Evolutionary conservation across 164 flowering plant genomes (phyloP), one percentile per base, ranked within the genome.

Genomic region (Paratinospora sagittata): DNA sequence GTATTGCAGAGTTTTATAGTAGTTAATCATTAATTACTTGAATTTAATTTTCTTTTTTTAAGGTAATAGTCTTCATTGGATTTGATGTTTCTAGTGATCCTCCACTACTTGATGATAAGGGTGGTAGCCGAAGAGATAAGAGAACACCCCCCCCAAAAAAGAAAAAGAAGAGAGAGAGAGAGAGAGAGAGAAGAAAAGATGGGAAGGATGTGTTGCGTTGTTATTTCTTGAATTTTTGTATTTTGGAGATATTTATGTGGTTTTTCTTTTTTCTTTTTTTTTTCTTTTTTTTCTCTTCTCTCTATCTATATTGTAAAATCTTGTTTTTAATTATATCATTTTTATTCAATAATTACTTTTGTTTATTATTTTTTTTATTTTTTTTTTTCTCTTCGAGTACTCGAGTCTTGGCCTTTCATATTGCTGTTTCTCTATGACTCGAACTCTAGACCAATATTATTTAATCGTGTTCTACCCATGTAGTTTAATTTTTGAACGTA

Each of bases 1-100:
- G 72, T 45, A 64, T 72, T 33, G 52, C 49, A 65, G 43, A 34
- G 9, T 68, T 68, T 34, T 65, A 36, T 4, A 30, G 34, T 30
- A 30, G 4, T 30, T 30, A 30, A 30, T 30, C 34, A 30, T 30
- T 30, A 30, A 30, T 30, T 30, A 30, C 34, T 55, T 55, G 7
- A 55, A 19, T 47, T 47, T 58, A 3, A 61, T 27, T 27, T 60
- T 23, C 17, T 14, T 16, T 61, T 26, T 24, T 7, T 61, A 4
- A 55, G 19, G 19, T 6, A 47, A 47, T 14, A 19, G 2, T 47
- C 55, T 47, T 47, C 55, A 47, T 47, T 47, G 19, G 14, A 13
- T 47, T 30, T 4, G 34, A 30, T 30, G 34, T 4, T 30, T 30
- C 34, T 30, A 1, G 34, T 1, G 34, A 30, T 30, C 34, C 34